A percentile compares a stretch with the other conserved stretches of the same genome.
Conservation (phyloP, 257 asterid genomes). For the Parsonsia alboflavescens region DNA sequence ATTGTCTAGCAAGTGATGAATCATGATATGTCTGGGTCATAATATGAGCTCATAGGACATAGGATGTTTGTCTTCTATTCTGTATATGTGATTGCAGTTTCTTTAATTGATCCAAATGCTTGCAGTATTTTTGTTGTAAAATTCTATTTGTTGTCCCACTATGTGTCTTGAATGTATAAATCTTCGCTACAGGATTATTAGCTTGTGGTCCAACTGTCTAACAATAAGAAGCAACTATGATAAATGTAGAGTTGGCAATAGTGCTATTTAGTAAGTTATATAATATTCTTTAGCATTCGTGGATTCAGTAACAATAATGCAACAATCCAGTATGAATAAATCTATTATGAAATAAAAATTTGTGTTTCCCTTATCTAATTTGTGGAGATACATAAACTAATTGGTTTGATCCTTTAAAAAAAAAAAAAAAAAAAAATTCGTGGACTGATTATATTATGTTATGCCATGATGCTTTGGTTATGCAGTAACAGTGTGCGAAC, state of each 20-base stretch:
- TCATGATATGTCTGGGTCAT: background rate
- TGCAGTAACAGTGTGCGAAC: background rate
- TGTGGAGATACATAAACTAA: background rate
- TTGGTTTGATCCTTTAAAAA: background rate
- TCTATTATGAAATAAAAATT: background rate
- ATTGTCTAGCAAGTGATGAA: background rate
- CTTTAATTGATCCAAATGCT: conserved; percentile 1
- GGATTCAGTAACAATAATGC: background rate
- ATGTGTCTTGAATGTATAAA: background rate
- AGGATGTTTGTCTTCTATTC: background rate
- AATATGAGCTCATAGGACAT: background rate
- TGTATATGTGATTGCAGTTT: background rate
- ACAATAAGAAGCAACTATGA: background rate
- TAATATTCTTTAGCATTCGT: background rate
- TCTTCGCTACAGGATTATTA: background rate
- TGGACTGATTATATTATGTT: background rate
- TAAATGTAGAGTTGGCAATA: background rate
- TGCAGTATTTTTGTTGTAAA: background rate
- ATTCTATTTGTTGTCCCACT: background rate
- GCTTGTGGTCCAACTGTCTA: background rate
- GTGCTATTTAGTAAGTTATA: background rate
- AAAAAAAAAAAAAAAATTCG: too few species aligned
- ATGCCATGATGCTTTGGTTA: background rate
- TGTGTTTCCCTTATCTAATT: background rate
- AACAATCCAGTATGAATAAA: background rate